A percentile compares a stretch with the other conserved stretches of the same genome.
phyloP scores from a whole-genome alignment of 345 rosid species.

The Carallia brachiata region DNA sequence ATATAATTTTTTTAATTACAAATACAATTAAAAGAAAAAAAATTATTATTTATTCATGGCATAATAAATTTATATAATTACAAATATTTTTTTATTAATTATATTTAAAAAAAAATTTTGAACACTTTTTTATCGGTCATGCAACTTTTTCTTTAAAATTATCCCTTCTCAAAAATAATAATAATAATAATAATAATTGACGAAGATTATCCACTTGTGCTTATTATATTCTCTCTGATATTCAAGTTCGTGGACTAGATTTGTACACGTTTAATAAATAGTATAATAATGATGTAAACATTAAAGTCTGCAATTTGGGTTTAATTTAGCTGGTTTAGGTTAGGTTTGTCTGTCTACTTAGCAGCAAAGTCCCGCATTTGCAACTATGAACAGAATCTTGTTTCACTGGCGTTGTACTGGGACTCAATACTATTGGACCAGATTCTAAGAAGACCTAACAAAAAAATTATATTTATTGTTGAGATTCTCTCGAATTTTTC shows the following conservation, averaged over 20 bases:
- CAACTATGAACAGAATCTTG: not conserved
- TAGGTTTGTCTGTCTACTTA: not conserved
- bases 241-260: constrained; percentile 3
- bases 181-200: no score
- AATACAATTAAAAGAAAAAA: no score
- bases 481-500: not conserved
- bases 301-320: no score
- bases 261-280: constrained; percentile 11
- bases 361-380: not conserved
- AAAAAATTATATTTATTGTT: not conserved
- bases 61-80: no score
- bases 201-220: not conserved
- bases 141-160: no score
- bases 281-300: not conserved
- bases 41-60: no score
- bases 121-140: no score
- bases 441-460: not conserved
- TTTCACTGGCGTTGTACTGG: not conserved
- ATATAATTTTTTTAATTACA: no score
- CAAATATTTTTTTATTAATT: no score
- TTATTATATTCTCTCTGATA: not conserved
- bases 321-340: not conserved
- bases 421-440: not conserved
- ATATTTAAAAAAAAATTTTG: no score
- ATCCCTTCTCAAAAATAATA: no score